phyloP scores from a whole-genome alignment of 345 rosid genomes.

The Melastoma malabathricum region DNA sequence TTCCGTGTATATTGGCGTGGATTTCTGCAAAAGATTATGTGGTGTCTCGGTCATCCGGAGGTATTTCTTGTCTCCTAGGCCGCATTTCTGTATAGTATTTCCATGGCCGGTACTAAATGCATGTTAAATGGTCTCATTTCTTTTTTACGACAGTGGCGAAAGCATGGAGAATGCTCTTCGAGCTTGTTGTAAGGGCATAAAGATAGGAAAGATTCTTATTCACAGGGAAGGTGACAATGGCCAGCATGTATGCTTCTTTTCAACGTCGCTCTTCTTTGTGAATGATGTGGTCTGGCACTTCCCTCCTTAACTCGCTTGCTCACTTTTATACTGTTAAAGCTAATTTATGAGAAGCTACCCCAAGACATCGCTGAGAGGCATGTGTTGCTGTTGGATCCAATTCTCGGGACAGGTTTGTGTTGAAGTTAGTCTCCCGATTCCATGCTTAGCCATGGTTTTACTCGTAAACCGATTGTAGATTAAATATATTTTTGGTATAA shows the following conservation, averaged over 20 bases:
- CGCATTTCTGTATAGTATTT: slow-evolving; percentile 4
- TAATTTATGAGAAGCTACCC: slow-evolving; percentile 86
- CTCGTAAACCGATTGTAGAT: neutral
- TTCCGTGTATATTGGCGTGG: slow-evolving; percentile 93
- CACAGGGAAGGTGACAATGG: slow-evolving; percentile 99
- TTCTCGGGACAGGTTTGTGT: slow-evolving; percentile 81
- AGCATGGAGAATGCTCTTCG: slow-evolving; percentile 98
- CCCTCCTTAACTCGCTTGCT: no score
- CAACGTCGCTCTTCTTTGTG: slow-evolving; percentile 2
- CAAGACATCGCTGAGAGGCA: slow-evolving; percentile 86
- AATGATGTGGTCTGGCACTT: no score
- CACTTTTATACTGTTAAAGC: slow-evolving; percentile 23
- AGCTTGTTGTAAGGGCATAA: slow-evolving; percentile 97
- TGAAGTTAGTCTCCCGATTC: no score
- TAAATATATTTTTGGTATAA: neutral
- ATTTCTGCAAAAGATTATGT: slow-evolving; percentile 94
- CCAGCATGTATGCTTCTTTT: slow-evolving; percentile 43
- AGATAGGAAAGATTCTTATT: slow-evolving; percentile 89
- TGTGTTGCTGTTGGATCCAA: slow-evolving; percentile 85
- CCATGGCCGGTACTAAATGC: no score
- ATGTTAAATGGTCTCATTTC: slow-evolving; percentile 1
- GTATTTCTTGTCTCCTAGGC: slow-evolving; percentile 24
- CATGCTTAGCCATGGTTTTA: neutral
- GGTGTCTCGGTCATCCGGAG: slow-evolving; percentile 97
- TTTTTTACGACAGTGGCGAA: slow-evolving; percentile 57